Evolutionary conservation across 2,329 filamentous ascomycete genomes (phyloP).

Genomic region (Ceratocystis destructans): DNA sequence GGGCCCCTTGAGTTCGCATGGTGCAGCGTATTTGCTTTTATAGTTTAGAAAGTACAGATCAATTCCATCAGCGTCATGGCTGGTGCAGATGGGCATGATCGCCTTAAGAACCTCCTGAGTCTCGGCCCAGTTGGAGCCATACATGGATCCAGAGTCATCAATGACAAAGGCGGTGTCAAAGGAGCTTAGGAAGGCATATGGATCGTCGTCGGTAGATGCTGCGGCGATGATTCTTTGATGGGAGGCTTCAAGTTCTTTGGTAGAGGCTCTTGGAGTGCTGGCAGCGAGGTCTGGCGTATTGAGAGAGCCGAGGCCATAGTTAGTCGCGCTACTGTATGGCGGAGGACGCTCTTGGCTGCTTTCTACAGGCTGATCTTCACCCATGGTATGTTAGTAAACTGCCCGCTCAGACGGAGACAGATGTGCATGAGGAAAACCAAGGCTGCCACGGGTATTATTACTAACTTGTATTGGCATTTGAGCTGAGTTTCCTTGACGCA

Average conservation of each 20-base stretch:
- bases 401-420: neutral
- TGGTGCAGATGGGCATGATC: slow-evolving; percentile 71
- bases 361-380: neutral
- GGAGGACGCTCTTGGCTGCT: neutral
- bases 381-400: neutral
- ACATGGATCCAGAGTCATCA: slow-evolving; percentile 86
- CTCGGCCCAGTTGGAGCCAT: slow-evolving; percentile 61
- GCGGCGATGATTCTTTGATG: slow-evolving; percentile 12
- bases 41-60: slow-evolving; percentile 88
- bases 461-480: neutral
- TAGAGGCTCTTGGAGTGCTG: slow-evolving; percentile 20
- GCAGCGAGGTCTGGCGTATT: slow-evolving; percentile 19
- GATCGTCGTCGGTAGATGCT: slow-evolving; percentile 42
- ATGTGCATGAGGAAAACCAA: neutral
- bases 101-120: slow-evolving; percentile 53
- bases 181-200: slow-evolving; percentile 57
- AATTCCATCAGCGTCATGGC: slow-evolving; percentile 68
- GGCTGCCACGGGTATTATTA: neutral
- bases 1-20: slow-evolving; percentile 26
- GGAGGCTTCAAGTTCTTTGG: slow-evolving; percentile 18
- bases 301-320: neutral
- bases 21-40: slow-evolving; percentile 11
- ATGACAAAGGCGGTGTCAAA: slow-evolving; percentile 88
- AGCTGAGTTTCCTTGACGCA: neutral
- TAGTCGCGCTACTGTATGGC: neutral